Base-by-base conservation (phyloP, 306 rosid genomes). In the Quercus agrifolia region DNA sequence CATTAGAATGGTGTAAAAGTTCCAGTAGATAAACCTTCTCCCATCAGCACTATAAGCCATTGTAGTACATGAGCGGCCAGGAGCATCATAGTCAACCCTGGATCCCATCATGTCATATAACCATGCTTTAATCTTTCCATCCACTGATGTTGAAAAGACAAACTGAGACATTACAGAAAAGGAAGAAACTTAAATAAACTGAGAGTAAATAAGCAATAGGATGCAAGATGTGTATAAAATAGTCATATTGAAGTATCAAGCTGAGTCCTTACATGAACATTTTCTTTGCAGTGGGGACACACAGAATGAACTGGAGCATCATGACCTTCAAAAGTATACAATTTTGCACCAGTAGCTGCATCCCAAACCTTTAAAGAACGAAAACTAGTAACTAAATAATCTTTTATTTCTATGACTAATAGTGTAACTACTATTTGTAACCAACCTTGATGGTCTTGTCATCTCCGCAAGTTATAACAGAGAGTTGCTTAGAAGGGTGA, bases 401-500 rank as follows among this genome's bases (percentile, higher is more conserved):
- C 49, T 58, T 25, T 52, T 49, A 10, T 71, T 66, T 46, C 77
- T 33, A 44, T 14, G 5, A 52, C 56, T 23, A 76, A 55, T 30
- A 15, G 55, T 51, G 38, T 63, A 61, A 71, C 15, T 49, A 63
- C 58, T 23, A 13, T 80, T 62, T 64, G 51, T 49, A 81, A 89
- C 89, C 80, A 77, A 89, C 90, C 92, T 86, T 89, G 61, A 89
- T 81, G 38, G 83, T 58, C 74, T 74, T 86, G 72, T 89, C 92
- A 68, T 89, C 92, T 18, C 92, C 92, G 2, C 92, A 84, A 49
- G 90, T 84, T 54, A 88, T 57, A 67, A 63, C 80, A 74, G 74
- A 82, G 5, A 77, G 88, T 61, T 77, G 72, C 46, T 77, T 80
- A 51, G 49, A 33, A 27, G 87, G 87, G 41, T 23, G 52, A 35